Evolutionary conservation across 495 filamentous ascomycete genomes (phyloP).

Genomic region (Talaromyces adpressus): DNA sequence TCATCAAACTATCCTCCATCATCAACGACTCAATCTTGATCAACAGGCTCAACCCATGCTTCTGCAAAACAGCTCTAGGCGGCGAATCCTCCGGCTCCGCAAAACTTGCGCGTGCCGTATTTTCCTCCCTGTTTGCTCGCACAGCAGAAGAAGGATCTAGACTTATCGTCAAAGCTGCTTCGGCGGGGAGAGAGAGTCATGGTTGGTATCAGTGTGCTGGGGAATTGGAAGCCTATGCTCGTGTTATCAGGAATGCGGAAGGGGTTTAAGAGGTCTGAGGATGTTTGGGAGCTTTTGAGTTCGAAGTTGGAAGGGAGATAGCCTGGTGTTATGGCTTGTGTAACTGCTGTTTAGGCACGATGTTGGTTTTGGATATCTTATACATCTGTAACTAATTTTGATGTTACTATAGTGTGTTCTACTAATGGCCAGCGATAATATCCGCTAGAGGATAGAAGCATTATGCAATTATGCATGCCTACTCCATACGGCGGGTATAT

Average conservation of each 20-base stretch:
- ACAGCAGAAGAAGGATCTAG: neutral
- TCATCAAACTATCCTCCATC: neutral
- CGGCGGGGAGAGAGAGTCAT: neutral
- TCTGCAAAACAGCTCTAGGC: neutral
- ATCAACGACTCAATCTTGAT: neutral
- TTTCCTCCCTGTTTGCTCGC: neutral
- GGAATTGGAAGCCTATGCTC: neutral
- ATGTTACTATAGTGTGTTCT: neutral
- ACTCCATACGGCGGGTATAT: neutral
- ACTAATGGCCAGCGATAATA: neutral
- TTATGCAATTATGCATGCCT: neutral
- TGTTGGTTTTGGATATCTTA: neutral
- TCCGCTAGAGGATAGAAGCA: neutral
- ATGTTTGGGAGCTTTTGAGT: neutral
- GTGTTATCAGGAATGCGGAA: neutral
- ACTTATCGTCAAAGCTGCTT: neutral
- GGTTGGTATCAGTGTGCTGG: neutral
- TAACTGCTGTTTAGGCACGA: neutral
- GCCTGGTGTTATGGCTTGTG: neutral
- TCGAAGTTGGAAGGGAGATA: neutral
- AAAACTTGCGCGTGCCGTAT: neutral
- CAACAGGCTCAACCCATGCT: neutral
- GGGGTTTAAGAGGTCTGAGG: neutral
- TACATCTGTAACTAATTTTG: neutral
- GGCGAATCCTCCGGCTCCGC: neutral